Evolutionary conservation across 2,329 filamentous ascomycete species (phyloP).

Genomic region (Microdochium nivale): DNA sequence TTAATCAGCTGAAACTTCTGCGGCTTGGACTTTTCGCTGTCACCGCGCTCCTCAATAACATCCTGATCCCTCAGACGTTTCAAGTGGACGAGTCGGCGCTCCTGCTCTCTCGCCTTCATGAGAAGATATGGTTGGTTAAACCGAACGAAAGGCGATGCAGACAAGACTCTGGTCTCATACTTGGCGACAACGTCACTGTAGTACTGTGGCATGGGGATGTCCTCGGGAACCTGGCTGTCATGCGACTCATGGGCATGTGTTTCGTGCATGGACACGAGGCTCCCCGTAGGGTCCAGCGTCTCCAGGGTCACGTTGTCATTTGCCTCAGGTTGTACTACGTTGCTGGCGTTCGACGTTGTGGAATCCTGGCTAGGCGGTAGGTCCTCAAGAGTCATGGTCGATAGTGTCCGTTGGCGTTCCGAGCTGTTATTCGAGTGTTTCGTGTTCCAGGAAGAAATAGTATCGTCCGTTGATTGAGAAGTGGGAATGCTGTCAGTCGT

Average conservation of each 20-base stretch:
- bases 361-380: conserved; percentile 11
- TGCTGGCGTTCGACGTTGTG: conserved; percentile 5
- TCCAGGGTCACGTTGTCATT: not conserved
- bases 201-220: conserved; percentile 79
- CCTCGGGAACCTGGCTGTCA: conserved; percentile 59
- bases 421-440: conserved; percentile 7
- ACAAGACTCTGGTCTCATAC: conserved; percentile 86
- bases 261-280: conserved; percentile 31
- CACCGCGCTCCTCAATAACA: conserved; percentile 43
- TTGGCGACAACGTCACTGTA: conserved; percentile 94
- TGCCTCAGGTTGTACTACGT: not conserved
- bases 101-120: conserved; percentile 85
- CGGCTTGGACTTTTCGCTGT: conserved; percentile 53
- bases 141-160: conserved; percentile 91
- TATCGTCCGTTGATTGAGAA: conserved; percentile 25
- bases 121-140: conserved; percentile 91
- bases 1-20: conserved; percentile 85
- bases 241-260: conserved; percentile 33
- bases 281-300: conserved; percentile 11
- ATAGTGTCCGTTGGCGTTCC: conserved; percentile 10
- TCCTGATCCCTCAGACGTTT: conserved; percentile 76
- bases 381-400: conserved; percentile 11
- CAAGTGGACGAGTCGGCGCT: conserved; percentile 73
- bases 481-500: conserved; percentile 41
- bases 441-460: conserved; percentile 23